phyloP scores from a whole-genome alignment of 2,329 filamentous ascomycete genomes.

The Aplosporella prunicola region DNA sequence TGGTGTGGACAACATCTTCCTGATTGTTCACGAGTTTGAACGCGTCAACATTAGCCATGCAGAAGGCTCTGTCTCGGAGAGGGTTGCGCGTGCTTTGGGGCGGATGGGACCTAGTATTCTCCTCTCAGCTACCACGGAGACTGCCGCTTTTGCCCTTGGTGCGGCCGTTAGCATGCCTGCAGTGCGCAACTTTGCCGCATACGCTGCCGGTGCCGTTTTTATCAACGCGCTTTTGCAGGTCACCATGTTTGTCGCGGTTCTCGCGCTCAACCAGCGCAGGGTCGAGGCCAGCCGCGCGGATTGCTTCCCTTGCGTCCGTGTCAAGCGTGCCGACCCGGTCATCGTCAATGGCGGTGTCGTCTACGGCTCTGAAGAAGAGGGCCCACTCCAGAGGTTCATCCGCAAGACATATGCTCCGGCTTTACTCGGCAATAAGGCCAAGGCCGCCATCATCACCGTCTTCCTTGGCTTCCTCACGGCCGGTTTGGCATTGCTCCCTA shows the following conservation, averaged over 20 bases:
- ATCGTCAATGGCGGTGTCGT: slow-evolving; percentile 54
- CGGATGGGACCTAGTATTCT: slow-evolving; percentile 96
- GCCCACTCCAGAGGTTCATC: slow-evolving; percentile 75
- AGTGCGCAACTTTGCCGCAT: slow-evolving; percentile 92
- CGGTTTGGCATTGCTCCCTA: slow-evolving; percentile 73
- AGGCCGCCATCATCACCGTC: slow-evolving; percentile 63
- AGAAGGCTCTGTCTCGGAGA: slow-evolving; percentile 75
- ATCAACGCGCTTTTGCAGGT: slow-evolving; percentile 96
- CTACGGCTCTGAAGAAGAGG: slow-evolving; percentile 75
- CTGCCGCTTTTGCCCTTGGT: slow-evolving; percentile 82
- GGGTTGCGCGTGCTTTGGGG: slow-evolving; percentile 79
- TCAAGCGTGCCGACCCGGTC: slow-evolving; percentile 63
- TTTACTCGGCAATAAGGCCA: slow-evolving; percentile 71
- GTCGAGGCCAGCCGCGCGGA: slow-evolving; percentile 85
- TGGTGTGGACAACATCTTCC: slow-evolving; percentile 96
- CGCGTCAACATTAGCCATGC: slow-evolving; percentile 86
- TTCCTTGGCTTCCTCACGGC: slow-evolving; percentile 86
- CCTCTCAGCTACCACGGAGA: slow-evolving; percentile 90
- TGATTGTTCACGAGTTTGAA: slow-evolving; percentile 97
- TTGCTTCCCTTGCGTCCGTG: slow-evolving; percentile 80
- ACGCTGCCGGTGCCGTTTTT: slow-evolving; percentile 89
- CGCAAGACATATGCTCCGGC: slow-evolving; percentile 78
- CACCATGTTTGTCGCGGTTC: slow-evolving; percentile 90
- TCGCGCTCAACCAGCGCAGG: slow-evolving; percentile 82
- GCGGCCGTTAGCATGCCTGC: slow-evolving; percentile 96